phyloP scores from a whole-genome alignment of 768 basidiomycete species.

The Amanita fuliginea region DNA sequence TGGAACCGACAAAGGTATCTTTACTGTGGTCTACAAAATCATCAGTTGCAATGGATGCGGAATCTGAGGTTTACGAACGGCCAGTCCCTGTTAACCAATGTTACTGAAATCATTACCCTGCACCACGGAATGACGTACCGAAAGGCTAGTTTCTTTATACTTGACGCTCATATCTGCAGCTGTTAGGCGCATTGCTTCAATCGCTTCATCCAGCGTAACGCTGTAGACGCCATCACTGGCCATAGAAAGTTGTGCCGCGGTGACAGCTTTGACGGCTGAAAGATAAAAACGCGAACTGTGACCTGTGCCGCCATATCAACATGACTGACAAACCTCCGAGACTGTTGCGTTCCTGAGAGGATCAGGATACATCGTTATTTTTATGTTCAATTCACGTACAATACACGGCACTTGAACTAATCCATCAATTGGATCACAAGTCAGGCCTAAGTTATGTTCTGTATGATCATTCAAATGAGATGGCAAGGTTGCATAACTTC shows the following conservation, averaged over 20 bases:
- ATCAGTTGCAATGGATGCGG: background rate
- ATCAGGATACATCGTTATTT: background rate
- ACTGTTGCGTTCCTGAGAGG: slow-evolving; percentile 65
- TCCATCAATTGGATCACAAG: slow-evolving; percentile 91
- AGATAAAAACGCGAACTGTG: slow-evolving; percentile 1
- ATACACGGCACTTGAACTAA: slow-evolving; percentile 95
- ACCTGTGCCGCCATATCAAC: background rate
- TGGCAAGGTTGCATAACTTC: background rate
- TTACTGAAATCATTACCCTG: background rate
- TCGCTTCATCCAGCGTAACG: slow-evolving; percentile 88
- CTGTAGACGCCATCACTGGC: slow-evolving; percentile 82
- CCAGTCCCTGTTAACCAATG: slow-evolving; percentile 24
- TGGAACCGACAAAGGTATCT: slow-evolving; percentile 77
- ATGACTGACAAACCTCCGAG: slow-evolving; percentile 48
- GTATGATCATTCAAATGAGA: slow-evolving; percentile 5
- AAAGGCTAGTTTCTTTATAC: slow-evolving; percentile 93
- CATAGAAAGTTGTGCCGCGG: slow-evolving; percentile 91
- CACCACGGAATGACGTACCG: slow-evolving; percentile 34
- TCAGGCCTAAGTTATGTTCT: slow-evolving; percentile 84
- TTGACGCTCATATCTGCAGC: slow-evolving; percentile 93
- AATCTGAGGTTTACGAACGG: slow-evolving; percentile 17
- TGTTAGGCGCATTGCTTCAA: slow-evolving; percentile 89
- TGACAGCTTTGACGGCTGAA: slow-evolving; percentile 83
- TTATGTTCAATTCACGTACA: slow-evolving; percentile 31
- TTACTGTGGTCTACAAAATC: slow-evolving; percentile 50